Conservation (phyloP, 179 eudicot genomes). For the Beta macrorhiza region DNA sequence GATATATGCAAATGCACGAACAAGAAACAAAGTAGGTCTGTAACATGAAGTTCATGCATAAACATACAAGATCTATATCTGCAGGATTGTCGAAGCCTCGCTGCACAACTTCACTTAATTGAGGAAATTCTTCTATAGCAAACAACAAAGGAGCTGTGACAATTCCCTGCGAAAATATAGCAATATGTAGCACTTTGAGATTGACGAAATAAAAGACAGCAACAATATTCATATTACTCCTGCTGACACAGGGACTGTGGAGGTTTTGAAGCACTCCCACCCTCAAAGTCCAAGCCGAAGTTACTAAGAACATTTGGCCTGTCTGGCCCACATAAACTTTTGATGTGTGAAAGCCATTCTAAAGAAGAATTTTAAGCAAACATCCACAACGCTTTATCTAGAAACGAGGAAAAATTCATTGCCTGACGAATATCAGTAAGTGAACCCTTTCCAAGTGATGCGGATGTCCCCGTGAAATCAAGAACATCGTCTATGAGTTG, state of each 20-base stretch:
- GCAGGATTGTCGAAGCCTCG: conserved; percentile 67
- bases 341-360: background rate
- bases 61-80: conserved; percentile 81
- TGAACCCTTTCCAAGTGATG: conserved; percentile 92
- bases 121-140: conserved; percentile 94
- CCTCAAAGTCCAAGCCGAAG: background rate
- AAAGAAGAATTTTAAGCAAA: background rate
- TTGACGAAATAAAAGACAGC: background rate
- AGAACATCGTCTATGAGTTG: conserved; percentile 91
- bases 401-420: conserved; percentile 23
- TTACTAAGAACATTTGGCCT: background rate
- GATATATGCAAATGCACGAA: background rate
- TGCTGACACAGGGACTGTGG: background rate
- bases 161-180: conserved; percentile 53
- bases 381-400: background rate
- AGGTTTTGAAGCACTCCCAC: background rate
- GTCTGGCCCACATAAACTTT: background rate
- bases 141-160: conserved; percentile 85
- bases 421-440: conserved; percentile 88
- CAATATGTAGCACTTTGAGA: conserved; percentile 10
- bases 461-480: conserved; percentile 91
- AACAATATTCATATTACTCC: background rate
- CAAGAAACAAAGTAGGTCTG: background rate
- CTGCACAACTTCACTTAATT: conserved; percentile 59
- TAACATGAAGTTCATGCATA: background rate